Evolutionary conservation across 2,329 filamentous ascomycete species (phyloP).

Genomic region (Diaporthe longicolla): DNA sequence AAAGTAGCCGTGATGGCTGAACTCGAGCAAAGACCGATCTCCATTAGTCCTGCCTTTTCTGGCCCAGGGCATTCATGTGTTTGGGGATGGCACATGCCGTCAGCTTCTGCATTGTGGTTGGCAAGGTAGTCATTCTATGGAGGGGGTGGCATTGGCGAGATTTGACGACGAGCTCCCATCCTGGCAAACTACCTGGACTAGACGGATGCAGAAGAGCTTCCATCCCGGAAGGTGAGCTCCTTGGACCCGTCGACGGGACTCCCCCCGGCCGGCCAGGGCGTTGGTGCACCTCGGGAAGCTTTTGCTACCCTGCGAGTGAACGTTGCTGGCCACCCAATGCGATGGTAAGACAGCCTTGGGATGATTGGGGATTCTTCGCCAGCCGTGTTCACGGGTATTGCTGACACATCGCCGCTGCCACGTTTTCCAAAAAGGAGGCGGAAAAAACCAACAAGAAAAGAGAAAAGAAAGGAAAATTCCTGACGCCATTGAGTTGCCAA

Average conservation of each 20-base stretch:
- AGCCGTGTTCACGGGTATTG: neutral
- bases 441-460: neutral
- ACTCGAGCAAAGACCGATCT: slow-evolving; percentile 18
- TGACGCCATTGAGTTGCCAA: slow-evolving; percentile 23
- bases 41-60: neutral
- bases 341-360: slow-evolving; percentile 19
- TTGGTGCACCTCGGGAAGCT: slow-evolving; percentile 41
- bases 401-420: slow-evolving; percentile 1
- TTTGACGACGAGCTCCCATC: slow-evolving; percentile 38
- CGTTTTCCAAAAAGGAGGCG: too few relatives aligned
- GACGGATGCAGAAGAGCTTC: slow-evolving; percentile 26
- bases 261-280: slow-evolving; percentile 25
- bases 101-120: slow-evolving; percentile 30
- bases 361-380: slow-evolving; percentile 23
- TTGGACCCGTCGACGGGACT: slow-evolving; percentile 32
- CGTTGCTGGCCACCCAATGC: slow-evolving; percentile 35
- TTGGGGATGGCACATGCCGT: slow-evolving; percentile 17
- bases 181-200: slow-evolving; percentile 18
- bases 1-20: slow-evolving; percentile 20
- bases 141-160: slow-evolving; percentile 19
- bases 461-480: neutral
- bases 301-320: slow-evolving; percentile 38
- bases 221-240: slow-evolving; percentile 34
- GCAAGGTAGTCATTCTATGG: neutral
- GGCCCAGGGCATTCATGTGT: slow-evolving; percentile 1